Evolutionary conservation across 2,329 filamentous ascomycete genomes (phyloP), one percentile per base, ranked within the genome.

Genomic region (Cadophora malorum): DNA sequence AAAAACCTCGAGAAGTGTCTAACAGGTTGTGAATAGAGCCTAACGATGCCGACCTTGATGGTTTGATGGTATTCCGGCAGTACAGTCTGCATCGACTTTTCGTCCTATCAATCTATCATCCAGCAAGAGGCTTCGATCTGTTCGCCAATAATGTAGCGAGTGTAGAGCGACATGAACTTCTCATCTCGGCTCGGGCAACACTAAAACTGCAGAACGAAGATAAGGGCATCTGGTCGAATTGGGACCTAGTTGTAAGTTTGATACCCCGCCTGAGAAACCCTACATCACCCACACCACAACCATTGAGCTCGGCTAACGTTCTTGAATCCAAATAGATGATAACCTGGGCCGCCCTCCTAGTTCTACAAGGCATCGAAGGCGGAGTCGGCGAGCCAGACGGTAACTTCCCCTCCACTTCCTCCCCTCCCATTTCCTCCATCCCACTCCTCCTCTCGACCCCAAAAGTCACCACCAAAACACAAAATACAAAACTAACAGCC

Each of bases 321-420:
- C 45, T 49, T n/a, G 45, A 9, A 21, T 49, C 50, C 16, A 31
- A 45, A n/a, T 25, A 74, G 23, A 80, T 82, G 70, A 82, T 82
- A 62, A 81, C 80, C 0, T 82, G 80, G 80, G 80, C 81, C 6
- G 80, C 80, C 1, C 71, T 82, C 9, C 79, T 82, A n/a, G 79
- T 82, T 1, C 71, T 82, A 0, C 80, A 82, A 67, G 81, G 78
- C 2, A 74, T 81, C 3, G 79, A 81, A 66, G 79, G 79, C 0
- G 80, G 80, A 0, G 78, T 79, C 10, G 79, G 79, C 0, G 79
- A 82, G 63, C 69, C 74, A 2, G 79, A 80, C 31, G 79, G 79
- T 80, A 70, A 72, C 4, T 49, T 52, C n/a, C n/a, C n/a, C n/a
- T n/a, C n/a, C n/a, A n/a, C n/a, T 19, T 12, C 21, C 38, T 28